Evolutionary conservation across 2,329 filamentous ascomycete genomes (phyloP).

Genomic region (Dactylellina drechsleri): DNA sequence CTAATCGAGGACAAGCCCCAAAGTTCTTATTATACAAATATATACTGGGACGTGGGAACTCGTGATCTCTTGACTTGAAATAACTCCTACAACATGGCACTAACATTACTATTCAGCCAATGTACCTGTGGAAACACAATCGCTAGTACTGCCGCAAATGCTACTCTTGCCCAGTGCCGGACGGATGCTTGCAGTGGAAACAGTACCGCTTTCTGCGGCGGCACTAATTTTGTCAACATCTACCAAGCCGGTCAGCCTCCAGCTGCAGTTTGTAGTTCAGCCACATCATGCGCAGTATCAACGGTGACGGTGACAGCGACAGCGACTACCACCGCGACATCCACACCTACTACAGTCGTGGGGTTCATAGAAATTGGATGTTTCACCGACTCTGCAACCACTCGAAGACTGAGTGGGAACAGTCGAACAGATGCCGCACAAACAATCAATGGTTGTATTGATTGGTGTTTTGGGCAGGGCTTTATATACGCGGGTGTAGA

Average conservation of each 20-base stretch:
- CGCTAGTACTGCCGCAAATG: neutral
- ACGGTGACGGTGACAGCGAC: neutral
- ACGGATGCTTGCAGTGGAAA: neutral
- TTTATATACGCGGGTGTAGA: too few relatives aligned
- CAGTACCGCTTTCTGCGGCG: neutral
- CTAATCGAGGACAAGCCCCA: too few relatives aligned
- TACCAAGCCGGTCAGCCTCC: neutral
- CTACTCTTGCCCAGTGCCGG: neutral
- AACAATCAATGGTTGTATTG: neutral
- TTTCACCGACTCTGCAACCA: neutral
- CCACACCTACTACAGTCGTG: neutral
- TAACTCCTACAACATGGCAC: too few relatives aligned
- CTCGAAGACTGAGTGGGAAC: neutral
- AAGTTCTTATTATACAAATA: too few relatives aligned
- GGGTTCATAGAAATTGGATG: neutral
- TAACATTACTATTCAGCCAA: neutral
- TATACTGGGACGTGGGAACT: neutral
- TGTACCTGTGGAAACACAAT: constrained; percentile 4
- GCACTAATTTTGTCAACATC: constrained; percentile 1
- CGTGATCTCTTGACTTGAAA: too few relatives aligned
- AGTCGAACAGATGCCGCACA: too few relatives aligned
- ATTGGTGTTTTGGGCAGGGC: too few relatives aligned
- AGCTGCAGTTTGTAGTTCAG: neutral
- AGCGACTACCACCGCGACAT: neutral
- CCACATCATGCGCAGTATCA: too few relatives aligned